Percentiles rank a stretch among this genome's conserved stretches.
These are phyloP conservation scores for Neonothopanus nambi DNA, from an alignment of 1,284 basidiomycete species.

Conservation along the genomic window DNA sequence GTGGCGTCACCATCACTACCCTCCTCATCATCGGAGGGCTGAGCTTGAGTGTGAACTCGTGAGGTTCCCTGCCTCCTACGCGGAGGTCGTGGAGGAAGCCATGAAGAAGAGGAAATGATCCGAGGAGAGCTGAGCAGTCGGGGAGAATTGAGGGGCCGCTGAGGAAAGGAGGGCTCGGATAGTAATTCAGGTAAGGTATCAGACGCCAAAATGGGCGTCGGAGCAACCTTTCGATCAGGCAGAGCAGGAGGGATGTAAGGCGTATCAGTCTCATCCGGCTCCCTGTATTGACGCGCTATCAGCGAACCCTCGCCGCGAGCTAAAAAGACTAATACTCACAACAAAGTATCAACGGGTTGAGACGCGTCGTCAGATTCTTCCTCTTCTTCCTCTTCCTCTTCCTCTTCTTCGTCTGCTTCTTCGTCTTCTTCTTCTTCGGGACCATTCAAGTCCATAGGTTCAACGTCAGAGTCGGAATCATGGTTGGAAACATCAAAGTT, in stretches of 20 bases:
- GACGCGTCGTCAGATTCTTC: slow-evolving; percentile 10
- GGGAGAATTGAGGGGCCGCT: not conserved
- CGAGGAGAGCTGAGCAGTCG: not conserved
- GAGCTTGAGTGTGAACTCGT: not conserved
- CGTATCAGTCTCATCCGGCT: not conserved
- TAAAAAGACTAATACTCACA: not conserved
- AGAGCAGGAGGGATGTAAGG: not conserved
- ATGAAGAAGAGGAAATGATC: not conserved
- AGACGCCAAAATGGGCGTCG: not conserved
- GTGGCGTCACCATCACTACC: slow-evolving; percentile 24
- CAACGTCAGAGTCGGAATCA: slow-evolving; percentile 17
- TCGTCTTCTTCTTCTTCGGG: not conserved
- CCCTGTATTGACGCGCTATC: not conserved
- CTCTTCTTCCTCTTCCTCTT: not conserved
- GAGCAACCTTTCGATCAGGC: not conserved
- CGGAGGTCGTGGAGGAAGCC: not conserved
- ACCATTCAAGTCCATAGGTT: slow-evolving; percentile 14
- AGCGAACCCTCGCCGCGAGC: not conserved
- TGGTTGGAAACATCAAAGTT: not conserved
- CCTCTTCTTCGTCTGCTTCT: not conserved
- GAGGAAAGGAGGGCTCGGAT: not conserved
- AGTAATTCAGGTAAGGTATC: not conserved
- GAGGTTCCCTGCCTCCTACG: not conserved
- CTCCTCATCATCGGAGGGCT: slow-evolving; percentile 22
- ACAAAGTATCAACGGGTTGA: not conserved